Percentiles rank a stretch among this genome's conserved stretches.
Conservation (phyloP, 768 basidiomycete species). For the Coprinopsis strossmayeri region DNA sequence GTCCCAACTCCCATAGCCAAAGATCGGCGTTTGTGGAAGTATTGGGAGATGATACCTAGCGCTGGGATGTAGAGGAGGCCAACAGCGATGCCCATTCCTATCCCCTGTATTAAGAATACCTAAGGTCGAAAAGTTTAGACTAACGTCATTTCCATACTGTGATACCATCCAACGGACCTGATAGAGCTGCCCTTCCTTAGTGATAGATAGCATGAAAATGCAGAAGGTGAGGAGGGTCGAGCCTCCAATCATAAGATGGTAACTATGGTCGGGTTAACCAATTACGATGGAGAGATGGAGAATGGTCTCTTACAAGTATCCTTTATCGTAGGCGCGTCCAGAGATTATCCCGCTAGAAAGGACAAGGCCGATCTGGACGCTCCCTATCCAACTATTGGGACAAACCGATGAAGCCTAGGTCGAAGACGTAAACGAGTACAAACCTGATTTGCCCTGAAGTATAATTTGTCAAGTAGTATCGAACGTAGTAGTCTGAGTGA, state of each 20-base stretch:
- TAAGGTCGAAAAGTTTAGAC: constrained; percentile 16
- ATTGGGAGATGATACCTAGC: constrained; percentile 30
- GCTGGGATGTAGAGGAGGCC: constrained; percentile 47
- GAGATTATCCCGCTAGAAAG: constrained; percentile 37
- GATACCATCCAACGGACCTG: constrained; percentile 22
- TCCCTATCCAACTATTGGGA: constrained; percentile 35
- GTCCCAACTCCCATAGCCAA: constrained; percentile 29
- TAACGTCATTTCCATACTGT: constrained; percentile 24
- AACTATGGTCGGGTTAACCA: constrained; percentile 19
- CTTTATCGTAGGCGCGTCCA: constrained; percentile 45
- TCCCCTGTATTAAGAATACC: constrained; percentile 42
- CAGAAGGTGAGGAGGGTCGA: constrained; percentile 36
- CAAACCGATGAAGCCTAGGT: constrained; percentile 1
- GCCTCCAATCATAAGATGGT: constrained; percentile 38
- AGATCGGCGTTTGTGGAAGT: constrained; percentile 28
- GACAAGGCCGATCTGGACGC: constrained; percentile 40
- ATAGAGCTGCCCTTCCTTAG: constrained; percentile 31
- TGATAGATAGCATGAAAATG: constrained; percentile 41
- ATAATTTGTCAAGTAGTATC: constrained; percentile 27
- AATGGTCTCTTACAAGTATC: constrained; percentile 37
- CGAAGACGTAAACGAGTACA: constrained; percentile 6
- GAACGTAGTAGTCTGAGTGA: constrained; percentile 33
- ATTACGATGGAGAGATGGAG: background rate
- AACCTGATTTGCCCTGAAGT: constrained; percentile 32
- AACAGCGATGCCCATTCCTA: constrained; percentile 42